phyloP scores from a whole-genome alignment of 176 grass and related monocot genomes.

The Rhipidocladum racemiflorum region DNA sequence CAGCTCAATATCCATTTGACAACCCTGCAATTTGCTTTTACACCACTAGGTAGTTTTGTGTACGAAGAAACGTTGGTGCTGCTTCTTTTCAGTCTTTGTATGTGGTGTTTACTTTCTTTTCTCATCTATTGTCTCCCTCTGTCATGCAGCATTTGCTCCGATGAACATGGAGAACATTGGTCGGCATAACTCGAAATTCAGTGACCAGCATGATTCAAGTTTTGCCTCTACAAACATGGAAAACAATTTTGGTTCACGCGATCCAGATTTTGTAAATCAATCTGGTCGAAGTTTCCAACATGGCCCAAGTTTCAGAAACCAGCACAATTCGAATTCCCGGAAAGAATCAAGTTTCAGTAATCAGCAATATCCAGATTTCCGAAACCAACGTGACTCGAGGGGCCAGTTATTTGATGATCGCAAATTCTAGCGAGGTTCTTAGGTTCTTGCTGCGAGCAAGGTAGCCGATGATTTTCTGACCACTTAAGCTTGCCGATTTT shows the following conservation, averaged over 20 bases:
- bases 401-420: conserved; percentile 28
- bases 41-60: neutral
- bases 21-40: neutral
- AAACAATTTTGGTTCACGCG: neutral
- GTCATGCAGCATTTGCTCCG: conserved; percentile 56
- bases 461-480: neutral
- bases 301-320: conserved; percentile 16
- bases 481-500: neutral
- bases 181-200: conserved; percentile 6
- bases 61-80: neutral
- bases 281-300: conserved; percentile 12
- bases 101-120: neutral
- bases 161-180: conserved; percentile 45
- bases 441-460: neutral
- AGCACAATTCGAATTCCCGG: neutral
- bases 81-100: conserved; percentile 3
- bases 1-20: neutral
- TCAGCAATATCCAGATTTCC: neutral
- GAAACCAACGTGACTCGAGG: neutral
- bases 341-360: conserved; percentile 23
- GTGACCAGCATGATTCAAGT: conserved; percentile 31
- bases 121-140: conserved; percentile 2
- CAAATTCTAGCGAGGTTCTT: neutral
- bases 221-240: neutral
- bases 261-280: neutral